Base-by-base conservation (phyloP, 192 early-diverging fungal genomes). In the Coemansia sp. region DNA sequence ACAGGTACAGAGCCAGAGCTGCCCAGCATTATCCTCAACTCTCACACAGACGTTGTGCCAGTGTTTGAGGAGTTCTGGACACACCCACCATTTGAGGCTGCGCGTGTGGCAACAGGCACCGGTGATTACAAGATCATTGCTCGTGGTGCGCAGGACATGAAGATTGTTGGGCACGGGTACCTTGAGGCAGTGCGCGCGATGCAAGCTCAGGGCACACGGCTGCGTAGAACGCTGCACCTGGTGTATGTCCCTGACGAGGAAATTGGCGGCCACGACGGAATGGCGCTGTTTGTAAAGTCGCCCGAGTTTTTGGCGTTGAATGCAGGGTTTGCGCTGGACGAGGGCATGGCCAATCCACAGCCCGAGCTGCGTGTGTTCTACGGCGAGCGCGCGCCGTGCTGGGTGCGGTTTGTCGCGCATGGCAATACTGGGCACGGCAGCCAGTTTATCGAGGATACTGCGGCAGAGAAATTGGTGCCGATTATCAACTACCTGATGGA, bases 101-200 rank as follows among this genome's bases (percentile, higher is more conserved):
- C 63, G 36, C 73, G 77, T 0, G 82, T 76, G 28, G 25, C 79
- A 10, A 88, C 85, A 44, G 81, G 75, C 17, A 79, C 85, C 65
- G 89, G 89, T 17, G 82, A 74, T 36, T 62, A 64, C 64, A 52
- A 85, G 50, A 93, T 95, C 66, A 75, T 86, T 63, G 93, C 91
- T n/a, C 87, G 92, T 38, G 92, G 91, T 1, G 66, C 93, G 11
- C 91, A 93, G 71, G 93, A 95, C 67, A 95, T 95, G 93, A 95
- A 95, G 74, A 92, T 92, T 70, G 90, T 92, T 49, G 91, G 91
- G 10, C 76, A 64, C 56, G 85, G 86, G 38, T 93, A 95, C 74
- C 78, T 95, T 38, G 93, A 95, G 73, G 90, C 90, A 31, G 79
- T 95, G 48, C 81, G 91, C 0, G 61, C 57, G 21, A 84, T 92